phyloP scores from a whole-genome alignment of 2,329 filamentous ascomycete species.

The Mariannaea sp. region DNA sequence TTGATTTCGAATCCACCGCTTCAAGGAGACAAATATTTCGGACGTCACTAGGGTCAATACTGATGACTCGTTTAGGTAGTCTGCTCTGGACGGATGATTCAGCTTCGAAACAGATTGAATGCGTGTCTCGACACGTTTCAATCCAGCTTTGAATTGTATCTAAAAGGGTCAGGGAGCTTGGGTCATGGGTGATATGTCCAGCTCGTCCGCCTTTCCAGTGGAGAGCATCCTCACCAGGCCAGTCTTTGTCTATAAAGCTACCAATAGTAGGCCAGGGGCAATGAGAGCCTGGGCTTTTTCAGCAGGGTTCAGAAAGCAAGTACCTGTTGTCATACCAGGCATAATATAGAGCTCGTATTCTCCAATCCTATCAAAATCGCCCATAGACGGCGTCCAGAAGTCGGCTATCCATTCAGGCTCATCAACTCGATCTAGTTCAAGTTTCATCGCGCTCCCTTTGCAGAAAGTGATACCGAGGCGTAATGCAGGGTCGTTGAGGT shows the following conservation, averaged over 20 bases:
- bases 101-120: constrained; percentile 24
- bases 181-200: constrained; percentile 23
- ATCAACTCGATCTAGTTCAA: not conserved
- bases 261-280: constrained; percentile 32
- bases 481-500: constrained; percentile 15
- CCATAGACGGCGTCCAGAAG: constrained; percentile 15
- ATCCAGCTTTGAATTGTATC: constrained; percentile 28
- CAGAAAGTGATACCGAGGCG: constrained; percentile 23
- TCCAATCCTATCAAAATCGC: constrained; percentile 3
- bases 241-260: constrained; percentile 16
- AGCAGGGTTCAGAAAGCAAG: not conserved
- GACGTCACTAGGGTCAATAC: constrained; percentile 25
- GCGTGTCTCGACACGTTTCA: constrained; percentile 17
- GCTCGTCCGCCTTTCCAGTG: constrained; percentile 19
- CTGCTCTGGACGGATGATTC: constrained; percentile 1
- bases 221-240: constrained; percentile 9
- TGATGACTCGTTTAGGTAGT: constrained; percentile 30
- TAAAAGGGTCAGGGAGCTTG: constrained; percentile 15
- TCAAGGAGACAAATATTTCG: constrained; percentile 25
- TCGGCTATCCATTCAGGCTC: constrained; percentile 17
- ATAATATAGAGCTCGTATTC: constrained; percentile 29
- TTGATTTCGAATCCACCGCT: constrained; percentile 15
- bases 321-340: constrained; percentile 14
- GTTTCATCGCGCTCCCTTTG: constrained; percentile 12
- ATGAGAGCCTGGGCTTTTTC: not conserved